phyloP scores from a whole-genome alignment of 768 basidiomycete species.

The Boletus fagicola region DNA sequence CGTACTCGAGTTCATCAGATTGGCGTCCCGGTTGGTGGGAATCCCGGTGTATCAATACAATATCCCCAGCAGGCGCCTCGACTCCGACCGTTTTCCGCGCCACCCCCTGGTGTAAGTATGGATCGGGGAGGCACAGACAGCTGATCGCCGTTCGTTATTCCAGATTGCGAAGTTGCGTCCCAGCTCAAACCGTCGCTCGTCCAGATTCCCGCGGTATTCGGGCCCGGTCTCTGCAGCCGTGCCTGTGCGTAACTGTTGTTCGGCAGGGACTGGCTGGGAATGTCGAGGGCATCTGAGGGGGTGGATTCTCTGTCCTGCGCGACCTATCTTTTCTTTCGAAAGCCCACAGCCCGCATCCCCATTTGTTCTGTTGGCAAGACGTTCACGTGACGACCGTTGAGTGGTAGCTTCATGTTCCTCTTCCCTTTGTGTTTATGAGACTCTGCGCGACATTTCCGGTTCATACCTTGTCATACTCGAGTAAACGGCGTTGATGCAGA shows the following conservation, averaged over 20 bases:
- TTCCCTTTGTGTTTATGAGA: background rate
- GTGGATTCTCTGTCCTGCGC: background rate
- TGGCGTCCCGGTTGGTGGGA: slow-evolving; percentile 6
- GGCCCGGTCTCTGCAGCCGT: background rate
- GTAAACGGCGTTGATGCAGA: slow-evolving; percentile 22
- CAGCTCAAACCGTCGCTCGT: background rate
- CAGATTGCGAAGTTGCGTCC: slow-evolving; percentile 1
- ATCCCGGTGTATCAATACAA: slow-evolving; percentile 3
- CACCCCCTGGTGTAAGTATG: slow-evolving; percentile 22
- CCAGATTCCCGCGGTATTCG: slow-evolving; percentile 17
- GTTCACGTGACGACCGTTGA: background rate
- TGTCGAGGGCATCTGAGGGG: background rate
- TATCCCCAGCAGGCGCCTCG: slow-evolving; percentile 1
- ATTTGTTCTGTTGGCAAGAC: background rate
- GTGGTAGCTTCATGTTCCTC: background rate
- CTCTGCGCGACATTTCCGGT: slow-evolving; percentile 10
- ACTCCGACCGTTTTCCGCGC: slow-evolving; percentile 8
- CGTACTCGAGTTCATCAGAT: slow-evolving; percentile 10
- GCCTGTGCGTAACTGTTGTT: background rate
- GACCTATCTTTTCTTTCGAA: background rate
- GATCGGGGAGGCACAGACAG: slow-evolving; percentile 19
- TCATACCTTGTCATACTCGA: slow-evolving; percentile 11
- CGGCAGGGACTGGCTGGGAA: background rate
- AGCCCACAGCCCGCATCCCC: slow-evolving; percentile 4
- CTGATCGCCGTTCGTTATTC: slow-evolving; percentile 28